Evolutionary conservation across 306 rosid genomes (phyloP).

Genomic region (Begonia peltatifolia): DNA sequence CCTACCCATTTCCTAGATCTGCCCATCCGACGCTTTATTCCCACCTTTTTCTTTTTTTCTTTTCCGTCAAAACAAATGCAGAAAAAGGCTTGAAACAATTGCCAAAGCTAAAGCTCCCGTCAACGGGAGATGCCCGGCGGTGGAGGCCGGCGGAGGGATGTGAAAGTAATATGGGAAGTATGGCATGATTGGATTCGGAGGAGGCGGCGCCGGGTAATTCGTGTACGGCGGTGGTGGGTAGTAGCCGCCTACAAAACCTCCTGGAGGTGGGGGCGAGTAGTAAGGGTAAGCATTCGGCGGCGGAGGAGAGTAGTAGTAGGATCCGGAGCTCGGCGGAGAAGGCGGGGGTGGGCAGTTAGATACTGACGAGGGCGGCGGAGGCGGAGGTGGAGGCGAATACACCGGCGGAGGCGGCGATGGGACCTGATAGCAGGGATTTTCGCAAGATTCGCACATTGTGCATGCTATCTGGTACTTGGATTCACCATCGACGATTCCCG

Average conservation of each 20-base stretch:
- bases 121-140: constrained; percentile 10
- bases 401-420: constrained; percentile 15
- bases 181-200: constrained; percentile 91
- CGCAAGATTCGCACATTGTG: constrained; percentile 81
- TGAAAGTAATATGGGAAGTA: constrained; percentile 78
- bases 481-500: no score
- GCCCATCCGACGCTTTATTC: not conserved
- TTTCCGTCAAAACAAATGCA: constrained; percentile 24
- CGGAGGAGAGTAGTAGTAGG: constrained; percentile 41
- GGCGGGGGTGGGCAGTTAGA: constrained; percentile 55
- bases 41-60: not conserved
- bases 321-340: constrained; percentile 33
- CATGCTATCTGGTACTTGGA: constrained; percentile 69
- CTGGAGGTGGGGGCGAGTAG: constrained; percentile 32
- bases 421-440: constrained; percentile 53
- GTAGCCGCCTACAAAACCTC: constrained; percentile 15
- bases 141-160: constrained; percentile 54
- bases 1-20: not conserved
- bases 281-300: constrained; percentile 51
- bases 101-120: constrained; percentile 7
- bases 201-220: constrained; percentile 67
- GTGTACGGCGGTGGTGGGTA: constrained; percentile 54
- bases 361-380: constrained; percentile 10
- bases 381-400: constrained; percentile 19
- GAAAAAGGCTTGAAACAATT: constrained; percentile 8